phyloP scores from a whole-genome alignment of 2,329 filamentous ascomycete genomes.

The Alternaria burnsii region DNA sequence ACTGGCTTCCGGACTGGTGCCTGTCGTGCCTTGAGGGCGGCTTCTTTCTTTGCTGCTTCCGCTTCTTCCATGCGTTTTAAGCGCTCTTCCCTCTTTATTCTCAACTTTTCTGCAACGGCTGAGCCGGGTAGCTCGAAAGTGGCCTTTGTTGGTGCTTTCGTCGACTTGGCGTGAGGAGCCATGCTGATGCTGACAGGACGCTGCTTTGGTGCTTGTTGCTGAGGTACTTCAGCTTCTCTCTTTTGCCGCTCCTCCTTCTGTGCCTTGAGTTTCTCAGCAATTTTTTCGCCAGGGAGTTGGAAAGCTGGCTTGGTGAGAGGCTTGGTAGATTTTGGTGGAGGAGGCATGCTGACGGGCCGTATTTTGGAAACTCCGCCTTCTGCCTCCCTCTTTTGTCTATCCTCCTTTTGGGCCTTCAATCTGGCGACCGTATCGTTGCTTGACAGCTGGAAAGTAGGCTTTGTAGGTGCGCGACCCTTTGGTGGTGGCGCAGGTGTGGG shows the following conservation, averaged over 20 bases:
- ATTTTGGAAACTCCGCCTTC: slow-evolving; percentile 38
- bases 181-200: slow-evolving; percentile 36
- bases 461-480: slow-evolving; percentile 61
- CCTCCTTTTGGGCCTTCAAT: slow-evolving; percentile 61
- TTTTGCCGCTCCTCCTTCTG: slow-evolving; percentile 45
- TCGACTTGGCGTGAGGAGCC: slow-evolving; percentile 55
- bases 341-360: slow-evolving; percentile 58
- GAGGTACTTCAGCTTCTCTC: slow-evolving; percentile 36
- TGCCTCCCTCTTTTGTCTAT: slow-evolving; percentile 56
- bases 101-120: slow-evolving; percentile 53
- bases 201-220: slow-evolving; percentile 7
- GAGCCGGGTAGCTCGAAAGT: slow-evolving; percentile 64
- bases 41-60: slow-evolving; percentile 50
- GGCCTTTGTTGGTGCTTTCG: slow-evolving; percentile 60
- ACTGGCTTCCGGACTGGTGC: slow-evolving; percentile 57
- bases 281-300: slow-evolving; percentile 62
- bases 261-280: slow-evolving; percentile 51
- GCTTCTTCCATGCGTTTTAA: slow-evolving; percentile 45
- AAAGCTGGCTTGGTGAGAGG: slow-evolving; percentile 61
- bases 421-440: slow-evolving; percentile 63
- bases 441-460: slow-evolving; percentile 60
- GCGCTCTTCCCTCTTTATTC: slow-evolving; percentile 45
- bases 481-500: slow-evolving; percentile 56
- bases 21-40: slow-evolving; percentile 43
- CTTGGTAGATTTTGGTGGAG: slow-evolving; percentile 60